Percentiles rank a stretch among this genome's conserved stretches.
Evolutionary conservation across 108 stramenopile species (phyloP).

Genomic region (Asterionellopsis glacialis): DNA sequence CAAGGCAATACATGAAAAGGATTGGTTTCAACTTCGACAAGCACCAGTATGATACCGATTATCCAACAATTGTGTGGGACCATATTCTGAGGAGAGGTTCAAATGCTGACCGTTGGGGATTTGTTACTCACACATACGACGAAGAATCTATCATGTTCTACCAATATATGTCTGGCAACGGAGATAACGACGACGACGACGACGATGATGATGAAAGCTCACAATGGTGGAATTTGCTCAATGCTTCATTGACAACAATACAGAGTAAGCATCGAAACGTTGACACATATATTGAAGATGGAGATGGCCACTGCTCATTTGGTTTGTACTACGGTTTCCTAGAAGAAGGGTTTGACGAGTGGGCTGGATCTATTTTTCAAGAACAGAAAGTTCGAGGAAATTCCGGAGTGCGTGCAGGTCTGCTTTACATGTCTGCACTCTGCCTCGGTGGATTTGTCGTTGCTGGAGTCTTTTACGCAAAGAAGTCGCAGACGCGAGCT

Average conservation of each 20-base stretch:
- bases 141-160: slow-evolving; percentile 38
- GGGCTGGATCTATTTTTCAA: slow-evolving; percentile 28
- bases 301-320: slow-evolving; percentile 49
- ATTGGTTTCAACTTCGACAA: slow-evolving; percentile 36
- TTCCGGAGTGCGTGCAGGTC: slow-evolving; percentile 9
- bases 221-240: slow-evolving; percentile 35
- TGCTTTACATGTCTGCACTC: slow-evolving; percentile 12
- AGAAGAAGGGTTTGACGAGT: slow-evolving; percentile 31
- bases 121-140: slow-evolving; percentile 47
- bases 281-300: slow-evolving; percentile 31
- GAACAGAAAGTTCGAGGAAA: slow-evolving; percentile 21
- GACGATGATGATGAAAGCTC: slow-evolving; percentile 9
- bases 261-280: slow-evolving; percentile 40
- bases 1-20: slow-evolving; percentile 28
- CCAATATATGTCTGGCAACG: slow-evolving; percentile 40
- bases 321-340: slow-evolving; percentile 47
- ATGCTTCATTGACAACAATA: slow-evolving; percentile 19
- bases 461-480: background rate
- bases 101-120: slow-evolving; percentile 41
- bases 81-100: slow-evolving; percentile 37
- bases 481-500: no score
- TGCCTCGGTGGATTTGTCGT: slow-evolving; percentile 13
- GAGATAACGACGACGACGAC: slow-evolving; percentile 5
- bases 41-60: slow-evolving; percentile 26
- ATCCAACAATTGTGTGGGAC: slow-evolving; percentile 35